Evolutionary conservation across 495 filamentous ascomycete genomes (phyloP), one percentile per base, ranked within the genome.

Genomic region (Tuber calosporum): DNA sequence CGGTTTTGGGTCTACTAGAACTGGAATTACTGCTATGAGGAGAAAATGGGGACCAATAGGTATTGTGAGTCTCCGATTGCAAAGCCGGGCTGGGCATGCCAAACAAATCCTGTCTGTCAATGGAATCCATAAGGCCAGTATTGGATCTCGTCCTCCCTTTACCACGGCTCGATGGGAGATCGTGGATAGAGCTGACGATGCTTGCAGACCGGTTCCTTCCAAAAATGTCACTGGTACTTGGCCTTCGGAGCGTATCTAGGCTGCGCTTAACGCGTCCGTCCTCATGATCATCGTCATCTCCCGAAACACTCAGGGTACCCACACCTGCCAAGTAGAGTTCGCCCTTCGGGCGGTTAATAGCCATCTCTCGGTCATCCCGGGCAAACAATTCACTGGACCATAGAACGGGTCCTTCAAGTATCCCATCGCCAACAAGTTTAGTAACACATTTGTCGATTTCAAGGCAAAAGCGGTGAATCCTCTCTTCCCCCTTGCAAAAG

Each of bases 401-500:
- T 4, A 98, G 83, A 3, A 97, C 93, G 11, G 95, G 93, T 0
- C 92, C 91, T 62, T 96, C 93, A 66, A 93, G 84, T 80, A 97
- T 89, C 71, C 89, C 93, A 71, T 95, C 91, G 48, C 93, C 93
- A 30, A 96, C 91, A 1, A 99, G 85, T 81, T 93, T 94, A 79
- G 87, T 90, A 82, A 97, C 89, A 77, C 92, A 96, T 72, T 86
- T 91, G 72, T 95, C 92, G 37, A 99, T 87, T 81, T 98, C 95
- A 68, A 93, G 89, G 81, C 90, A 96, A 81, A 99, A 96, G 22
- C 93, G 88, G 81, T 99, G 95, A 70, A 99, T 96, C 45, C 95
- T 85, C 83, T 99, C 95, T 80, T 99, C 95, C 26, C 94, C 95
- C 79, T 90, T 91, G 84, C 95, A 99, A 83, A 97, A 94, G 79